Base-by-base conservation (phyloP, 108 stramenopile species). In the Mediolabrus comicus region DNA sequence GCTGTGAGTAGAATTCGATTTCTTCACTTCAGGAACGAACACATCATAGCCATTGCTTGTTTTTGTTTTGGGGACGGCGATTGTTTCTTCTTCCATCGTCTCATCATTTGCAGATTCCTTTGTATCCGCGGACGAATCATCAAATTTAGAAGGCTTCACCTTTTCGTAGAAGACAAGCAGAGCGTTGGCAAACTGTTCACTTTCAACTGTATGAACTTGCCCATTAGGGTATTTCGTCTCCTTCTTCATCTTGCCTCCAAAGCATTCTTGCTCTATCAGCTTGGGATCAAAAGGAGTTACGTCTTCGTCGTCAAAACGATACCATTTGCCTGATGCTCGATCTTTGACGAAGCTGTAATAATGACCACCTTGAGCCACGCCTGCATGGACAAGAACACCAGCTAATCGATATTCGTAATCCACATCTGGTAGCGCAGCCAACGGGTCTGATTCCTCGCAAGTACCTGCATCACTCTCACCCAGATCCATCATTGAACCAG, bases 141-240 rank as follows among this genome's bases (percentile, higher is more conserved):
- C 83, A 36, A 77, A 57, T 27, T 86, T 69, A 14, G 75, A 62
- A 12, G 88, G 86, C 58, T 87, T 89, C 30, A 96, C 96, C 67
- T 98, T 98, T 63, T 97, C 96, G 69, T 98, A 98, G 67, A 98
- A 97, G 1, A 98, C 84, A 92, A 98, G 96, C 31, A 98, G 80
- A 4, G 97, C 98, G 67, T 98, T 98, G 8, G 97, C 95, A 71
- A 90, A 92, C 61, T 94, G 92, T 71, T 97, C 98, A 65, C 88
- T 91, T 75, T 97, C 97, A 33, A 95, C 87, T 38, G 91, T 90
- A 68, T 92, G 91, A 24, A 88, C 90, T 56, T 94, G 80, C 7
- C 96, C 97, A 52, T 95, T 95, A 10, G 87, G 91, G 81, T 84
- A 92, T 54, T 95, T 93, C 33, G 86, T 92, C 74, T 94, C 93